These are phyloP conservation scores for Effrenium voratum DNA, from an alignment of 73 alveolate genomes.

Conservation along the genomic window DNA sequence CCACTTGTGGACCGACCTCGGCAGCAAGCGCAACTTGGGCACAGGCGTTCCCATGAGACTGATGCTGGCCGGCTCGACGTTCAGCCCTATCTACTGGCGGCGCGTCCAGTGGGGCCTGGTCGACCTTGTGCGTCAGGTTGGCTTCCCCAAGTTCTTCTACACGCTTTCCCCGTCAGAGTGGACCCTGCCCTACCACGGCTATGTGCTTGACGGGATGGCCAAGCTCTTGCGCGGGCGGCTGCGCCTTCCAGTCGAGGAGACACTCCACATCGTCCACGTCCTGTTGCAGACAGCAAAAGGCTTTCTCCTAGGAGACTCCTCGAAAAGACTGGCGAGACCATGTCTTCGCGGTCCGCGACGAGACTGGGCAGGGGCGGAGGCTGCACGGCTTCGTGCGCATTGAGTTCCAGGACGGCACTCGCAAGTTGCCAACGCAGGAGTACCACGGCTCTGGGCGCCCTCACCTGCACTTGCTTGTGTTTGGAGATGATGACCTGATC, in stretches of 20 bases:
- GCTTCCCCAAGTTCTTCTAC: background rate
- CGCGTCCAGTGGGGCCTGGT: background rate
- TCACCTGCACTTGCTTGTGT: background rate
- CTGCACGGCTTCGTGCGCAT: background rate
- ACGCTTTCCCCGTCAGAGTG: background rate
- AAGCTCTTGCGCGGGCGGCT: background rate
- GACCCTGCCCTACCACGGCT: background rate
- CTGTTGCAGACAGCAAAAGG: conserved; percentile 3
- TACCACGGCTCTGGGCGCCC: conserved; percentile 36
- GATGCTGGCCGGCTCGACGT: background rate
- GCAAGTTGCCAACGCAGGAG: conserved; percentile 12
- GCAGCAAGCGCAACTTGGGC: background rate
- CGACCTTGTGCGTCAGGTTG: background rate
- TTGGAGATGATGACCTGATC: no score
- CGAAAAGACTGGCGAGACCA: background rate
- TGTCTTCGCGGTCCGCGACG: no score
- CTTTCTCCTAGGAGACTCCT: background rate
- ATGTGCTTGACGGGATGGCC: background rate
- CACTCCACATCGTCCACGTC: conserved; percentile 2
- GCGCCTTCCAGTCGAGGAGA: background rate
- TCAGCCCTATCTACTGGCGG: background rate
- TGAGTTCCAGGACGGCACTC: conserved; percentile 17
- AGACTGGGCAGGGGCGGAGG: background rate
- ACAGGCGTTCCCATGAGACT: background rate
- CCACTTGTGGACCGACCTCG: background rate